These are phyloP conservation scores for Polyporus tsugae DNA, from an alignment of 1,284 basidiomycete genomes.

Conservation along the genomic window DNA sequence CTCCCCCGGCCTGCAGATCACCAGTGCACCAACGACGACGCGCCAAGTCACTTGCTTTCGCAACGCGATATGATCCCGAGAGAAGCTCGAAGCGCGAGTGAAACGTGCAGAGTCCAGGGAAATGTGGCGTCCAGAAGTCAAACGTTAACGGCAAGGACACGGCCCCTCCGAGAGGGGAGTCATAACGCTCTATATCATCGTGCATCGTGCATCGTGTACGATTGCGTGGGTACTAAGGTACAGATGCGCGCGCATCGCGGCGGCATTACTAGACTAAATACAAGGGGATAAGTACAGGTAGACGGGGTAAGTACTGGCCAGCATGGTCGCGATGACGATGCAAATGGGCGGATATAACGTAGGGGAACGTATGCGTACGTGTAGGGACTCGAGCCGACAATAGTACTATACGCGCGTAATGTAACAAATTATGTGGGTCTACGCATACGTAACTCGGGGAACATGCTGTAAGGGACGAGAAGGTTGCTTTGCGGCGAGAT, in stretches of 20 bases:
- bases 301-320: background rate
- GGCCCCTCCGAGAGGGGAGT: background rate
- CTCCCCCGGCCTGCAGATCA: background rate
- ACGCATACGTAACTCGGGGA: slow-evolving; percentile 27
- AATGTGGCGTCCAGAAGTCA: background rate
- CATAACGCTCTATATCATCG: background rate
- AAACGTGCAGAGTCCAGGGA: slow-evolving; percentile 1
- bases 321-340: slow-evolving; percentile 7
- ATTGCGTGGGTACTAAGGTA: slow-evolving; percentile 15
- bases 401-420: slow-evolving; percentile 31
- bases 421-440: slow-evolving; percentile 31
- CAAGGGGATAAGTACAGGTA: slow-evolving; percentile 12
- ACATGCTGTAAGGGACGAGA: slow-evolving; percentile 13
- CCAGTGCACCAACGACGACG: background rate
- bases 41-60: background rate
- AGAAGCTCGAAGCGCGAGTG: slow-evolving; percentile 1
- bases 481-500: background rate
- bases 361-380: slow-evolving; percentile 14
- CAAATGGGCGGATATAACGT: slow-evolving; percentile 22
- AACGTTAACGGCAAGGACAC: background rate
- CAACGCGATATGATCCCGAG: slow-evolving; percentile 3
- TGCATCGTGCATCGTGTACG: slow-evolving; percentile 3
- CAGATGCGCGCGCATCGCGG: slow-evolving; percentile 10
- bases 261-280: slow-evolving; percentile 27
- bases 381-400: slow-evolving; percentile 16